Conservation (phyloP, 768 basidiomycete genomes). For the Tephrocybe sp. region DNA sequence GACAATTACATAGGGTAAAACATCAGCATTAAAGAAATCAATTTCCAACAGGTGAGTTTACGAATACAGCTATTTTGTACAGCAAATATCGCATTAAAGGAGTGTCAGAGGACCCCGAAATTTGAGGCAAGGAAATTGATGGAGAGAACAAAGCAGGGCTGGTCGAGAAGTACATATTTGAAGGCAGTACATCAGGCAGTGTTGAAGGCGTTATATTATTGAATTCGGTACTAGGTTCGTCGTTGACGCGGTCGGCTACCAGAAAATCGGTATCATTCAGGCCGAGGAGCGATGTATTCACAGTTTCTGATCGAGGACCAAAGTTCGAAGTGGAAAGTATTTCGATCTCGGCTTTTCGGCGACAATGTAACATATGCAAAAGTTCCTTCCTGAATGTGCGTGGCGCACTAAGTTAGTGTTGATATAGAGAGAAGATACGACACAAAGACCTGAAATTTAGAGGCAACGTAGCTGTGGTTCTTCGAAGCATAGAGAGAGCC, state of each 20-base stretch:
- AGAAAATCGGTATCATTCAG: neutral
- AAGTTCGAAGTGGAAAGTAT: conserved; percentile 39
- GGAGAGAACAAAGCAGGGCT: conserved; percentile 8
- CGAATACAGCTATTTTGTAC: conserved; percentile 22
- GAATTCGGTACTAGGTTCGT: neutral
- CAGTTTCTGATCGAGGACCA: neutral
- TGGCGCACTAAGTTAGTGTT: conserved; percentile 8
- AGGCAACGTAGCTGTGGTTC: conserved; percentile 43
- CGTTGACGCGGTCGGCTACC: neutral
- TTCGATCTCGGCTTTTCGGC: conserved; percentile 95
- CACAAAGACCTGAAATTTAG: conserved; percentile 60
- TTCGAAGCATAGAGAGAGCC: conserved; percentile 65
- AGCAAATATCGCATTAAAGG: conserved; percentile 25
- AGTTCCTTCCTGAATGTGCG: conserved; percentile 69
- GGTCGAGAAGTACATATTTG: neutral
- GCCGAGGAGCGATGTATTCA: neutral
- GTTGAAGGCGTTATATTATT: neutral
- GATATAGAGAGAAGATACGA: neutral
- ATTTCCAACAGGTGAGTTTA: conserved; percentile 10
- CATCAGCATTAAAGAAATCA: conserved; percentile 2
- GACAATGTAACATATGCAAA: conserved; percentile 70
- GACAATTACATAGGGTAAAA: no score
- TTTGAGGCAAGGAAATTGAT: neutral
- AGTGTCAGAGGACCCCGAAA: conserved; percentile 16
- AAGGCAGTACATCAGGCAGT: conserved; percentile 1